Evolutionary conservation across 139 green algal species (phyloP).

Genomic region (Chlamydomonas sp.): DNA sequence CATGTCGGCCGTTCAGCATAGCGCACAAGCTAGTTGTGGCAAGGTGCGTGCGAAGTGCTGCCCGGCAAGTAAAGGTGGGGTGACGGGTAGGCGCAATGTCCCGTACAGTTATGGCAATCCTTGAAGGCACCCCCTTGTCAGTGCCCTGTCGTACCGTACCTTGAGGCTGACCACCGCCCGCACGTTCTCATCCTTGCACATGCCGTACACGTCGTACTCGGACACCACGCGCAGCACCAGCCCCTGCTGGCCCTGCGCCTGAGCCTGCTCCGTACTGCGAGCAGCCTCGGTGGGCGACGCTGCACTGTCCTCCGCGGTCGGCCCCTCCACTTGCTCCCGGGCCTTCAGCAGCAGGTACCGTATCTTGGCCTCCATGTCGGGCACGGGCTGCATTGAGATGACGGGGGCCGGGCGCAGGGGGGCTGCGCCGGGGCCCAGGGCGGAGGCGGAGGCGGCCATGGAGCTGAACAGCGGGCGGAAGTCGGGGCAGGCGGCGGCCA

Average conservation of each 20-base stretch:
- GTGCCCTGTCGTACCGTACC: background rate
- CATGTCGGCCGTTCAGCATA: background rate
- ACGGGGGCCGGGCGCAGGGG: background rate
- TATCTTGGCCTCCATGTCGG: too few species aligned
- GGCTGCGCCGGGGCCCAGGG: background rate
- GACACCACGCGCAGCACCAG: slow-evolving; percentile 16
- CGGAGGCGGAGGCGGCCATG: too few species aligned
- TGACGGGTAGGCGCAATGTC: background rate
- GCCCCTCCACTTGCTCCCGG: too few species aligned
- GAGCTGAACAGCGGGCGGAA: background rate
- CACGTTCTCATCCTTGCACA: background rate
- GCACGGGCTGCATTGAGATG: background rate
- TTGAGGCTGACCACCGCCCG: slow-evolving; percentile 22
- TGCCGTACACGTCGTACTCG: slow-evolving; percentile 36
- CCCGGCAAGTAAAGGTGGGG: too few species aligned
- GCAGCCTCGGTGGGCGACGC: too few species aligned
- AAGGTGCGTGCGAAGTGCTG: too few species aligned
- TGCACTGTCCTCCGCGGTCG: too few species aligned
- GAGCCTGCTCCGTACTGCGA: too few species aligned
- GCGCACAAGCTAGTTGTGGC: background rate
- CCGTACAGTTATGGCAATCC: background rate
- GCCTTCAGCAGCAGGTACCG: too few species aligned
- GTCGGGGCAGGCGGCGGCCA: background rate
- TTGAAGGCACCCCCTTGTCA: background rate
- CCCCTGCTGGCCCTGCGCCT: background rate